Base-by-base conservation (phyloP, 805 yeast species). In the Candida palmyrensis region DNA sequence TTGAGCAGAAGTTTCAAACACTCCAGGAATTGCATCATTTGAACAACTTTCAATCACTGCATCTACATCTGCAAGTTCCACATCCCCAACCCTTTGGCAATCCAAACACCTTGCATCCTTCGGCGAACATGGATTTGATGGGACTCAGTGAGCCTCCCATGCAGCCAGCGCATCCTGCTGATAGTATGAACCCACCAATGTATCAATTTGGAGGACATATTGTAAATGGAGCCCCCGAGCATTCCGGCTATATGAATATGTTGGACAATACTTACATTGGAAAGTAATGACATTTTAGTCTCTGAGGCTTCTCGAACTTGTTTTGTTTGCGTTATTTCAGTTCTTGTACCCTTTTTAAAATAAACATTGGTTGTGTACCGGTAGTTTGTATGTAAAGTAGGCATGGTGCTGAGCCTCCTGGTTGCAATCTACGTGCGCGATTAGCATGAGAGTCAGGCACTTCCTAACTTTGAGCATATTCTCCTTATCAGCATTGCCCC, bases 1-100 rank as follows among this genome's bases (percentile, higher is more conserved):
- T 46, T 10, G 55, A 50, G 29, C 39, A 39, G 21, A 50, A 47
- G 32, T 49, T 48, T 34, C 51, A 45, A 24, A 28, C 43, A 8
- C 39, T 51, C 19, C 57, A 51, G 29, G 45, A 45, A 30, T 24
- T 31, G 35, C 38, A 23, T 21, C 32, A 29, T 12, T 18, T 29
- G 25, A 29, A 29, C 16, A 17, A 20, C 36, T 19, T 21, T 15
- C 37, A 11, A 31, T 34, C 20, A 21, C 12, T 17, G 19, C 29
- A 4, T n/a, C n/a, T n/a, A n/a, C n/a, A n/a, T n/a, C n/a, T n/a
- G n/a, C n/a, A n/a, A n/a, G n/a, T n/a, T n/a, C n/a, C n/a, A n/a
- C n/a, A n/a, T n/a, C 23, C 23, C 11, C 23, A 21, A 21, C 23
- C 9, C 9, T 21, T 9, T 24, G 5, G 21, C 21, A 34, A 10